Conservation (phyloP, 2,329 filamentous ascomycete species). For the Juglanconis juglandina region DNA sequence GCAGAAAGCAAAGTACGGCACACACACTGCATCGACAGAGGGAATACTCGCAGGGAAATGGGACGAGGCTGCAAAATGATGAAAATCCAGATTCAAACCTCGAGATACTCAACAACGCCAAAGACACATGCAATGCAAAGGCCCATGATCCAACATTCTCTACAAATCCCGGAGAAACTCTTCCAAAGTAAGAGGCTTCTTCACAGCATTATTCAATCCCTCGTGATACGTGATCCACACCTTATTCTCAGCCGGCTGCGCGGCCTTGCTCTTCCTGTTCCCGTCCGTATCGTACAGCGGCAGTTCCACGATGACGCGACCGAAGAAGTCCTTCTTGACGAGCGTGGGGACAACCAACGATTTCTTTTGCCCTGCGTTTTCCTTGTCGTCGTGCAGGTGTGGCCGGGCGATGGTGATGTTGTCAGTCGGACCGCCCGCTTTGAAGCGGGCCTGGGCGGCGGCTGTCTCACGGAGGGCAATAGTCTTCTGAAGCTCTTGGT, state of each 20-base stretch:
- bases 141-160: neutral
- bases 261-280: slow-evolving; percentile 28
- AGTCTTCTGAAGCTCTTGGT: slow-evolving; percentile 81
- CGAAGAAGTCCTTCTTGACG: slow-evolving; percentile 27
- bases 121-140: neutral
- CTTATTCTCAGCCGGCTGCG: slow-evolving; percentile 48
- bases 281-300: slow-evolving; percentile 40
- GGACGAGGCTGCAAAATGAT: neutral
- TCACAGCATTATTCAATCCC: slow-evolving; percentile 86
- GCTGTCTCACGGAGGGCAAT: slow-evolving; percentile 63
- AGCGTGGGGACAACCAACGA: slow-evolving; percentile 21
- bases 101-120: neutral
- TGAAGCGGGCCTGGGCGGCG: slow-evolving; percentile 62
- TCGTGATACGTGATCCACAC: slow-evolving; percentile 90
- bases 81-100: neutral
- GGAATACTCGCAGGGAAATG: no score
- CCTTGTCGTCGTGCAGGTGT: slow-evolving; percentile 31
- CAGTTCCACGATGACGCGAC: slow-evolving; percentile 53
- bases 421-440: slow-evolving; percentile 42
- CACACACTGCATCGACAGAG: no score
- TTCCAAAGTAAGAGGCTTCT: slow-evolving; percentile 77
- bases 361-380: slow-evolving; percentile 31
- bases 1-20: no score
- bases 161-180: slow-evolving; percentile 71
- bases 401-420: neutral